Evolutionary conservation across 768 basidiomycete species (phyloP).

Genomic region (Russula lepida): DNA sequence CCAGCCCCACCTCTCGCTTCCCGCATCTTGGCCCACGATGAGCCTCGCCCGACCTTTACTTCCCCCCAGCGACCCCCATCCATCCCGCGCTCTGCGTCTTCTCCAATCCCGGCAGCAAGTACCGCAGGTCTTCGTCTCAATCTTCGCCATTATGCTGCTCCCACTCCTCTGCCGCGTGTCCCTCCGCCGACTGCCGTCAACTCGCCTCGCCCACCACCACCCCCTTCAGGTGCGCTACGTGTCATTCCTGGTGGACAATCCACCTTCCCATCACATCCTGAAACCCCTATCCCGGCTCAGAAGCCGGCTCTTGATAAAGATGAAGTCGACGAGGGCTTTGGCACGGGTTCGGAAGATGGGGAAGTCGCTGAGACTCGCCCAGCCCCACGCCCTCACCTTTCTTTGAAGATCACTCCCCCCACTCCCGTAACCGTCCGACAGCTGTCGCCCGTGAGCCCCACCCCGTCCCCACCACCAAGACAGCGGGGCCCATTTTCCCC

Average conservation of each 20-base stretch:
- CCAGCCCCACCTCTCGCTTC: slow-evolving; percentile 6
- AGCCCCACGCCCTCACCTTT: slow-evolving; percentile 10
- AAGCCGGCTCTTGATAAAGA: slow-evolving; percentile 1
- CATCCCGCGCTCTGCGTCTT: slow-evolving; percentile 13
- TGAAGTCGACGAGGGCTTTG: slow-evolving; percentile 20
- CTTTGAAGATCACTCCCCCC: slow-evolving; percentile 10
- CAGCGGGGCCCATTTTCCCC: slow-evolving; percentile 14
- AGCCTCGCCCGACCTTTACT: slow-evolving; percentile 8
- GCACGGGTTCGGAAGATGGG: slow-evolving; percentile 16
- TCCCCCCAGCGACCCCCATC: slow-evolving; percentile 1
- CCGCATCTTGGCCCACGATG: neutral
- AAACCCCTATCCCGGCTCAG: neutral
- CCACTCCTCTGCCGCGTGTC: neutral
- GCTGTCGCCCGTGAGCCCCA: slow-evolving; percentile 3
- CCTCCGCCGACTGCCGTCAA: neutral
- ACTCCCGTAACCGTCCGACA: slow-evolving; percentile 1
- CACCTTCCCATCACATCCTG: neutral
- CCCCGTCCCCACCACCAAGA: slow-evolving; percentile 13
- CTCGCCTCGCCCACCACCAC: neutral
- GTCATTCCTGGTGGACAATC: slow-evolving; percentile 9
- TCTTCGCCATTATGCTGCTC: slow-evolving; percentile 21
- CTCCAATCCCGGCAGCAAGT: slow-evolving; percentile 3
- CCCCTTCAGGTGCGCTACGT: neutral
- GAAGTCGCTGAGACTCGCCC: slow-evolving; percentile 7
- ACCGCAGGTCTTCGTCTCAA: slow-evolving; percentile 10